phyloP scores from a whole-genome alignment of 192 early-diverging fungal species.

The Coemansia sp. region DNA sequence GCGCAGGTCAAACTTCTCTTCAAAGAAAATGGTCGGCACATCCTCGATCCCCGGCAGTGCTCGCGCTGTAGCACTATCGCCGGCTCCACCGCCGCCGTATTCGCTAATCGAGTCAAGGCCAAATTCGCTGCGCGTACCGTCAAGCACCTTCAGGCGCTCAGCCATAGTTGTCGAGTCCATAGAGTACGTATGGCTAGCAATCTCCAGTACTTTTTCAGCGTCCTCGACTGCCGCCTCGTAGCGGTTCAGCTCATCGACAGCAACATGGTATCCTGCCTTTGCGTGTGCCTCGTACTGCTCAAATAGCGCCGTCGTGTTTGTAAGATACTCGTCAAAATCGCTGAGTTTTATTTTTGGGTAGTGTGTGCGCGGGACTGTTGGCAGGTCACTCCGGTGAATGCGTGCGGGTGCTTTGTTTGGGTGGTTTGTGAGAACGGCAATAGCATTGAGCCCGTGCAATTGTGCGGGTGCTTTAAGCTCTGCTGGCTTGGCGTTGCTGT shows the following conservation, averaged over 20 bases:
- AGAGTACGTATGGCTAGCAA: conserved; percentile 49
- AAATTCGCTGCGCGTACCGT: conserved; percentile 55
- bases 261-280: conserved; percentile 45
- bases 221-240: conserved; percentile 53
- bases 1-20: conserved; percentile 79
- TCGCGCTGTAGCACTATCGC: conserved; percentile 5
- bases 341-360: conserved; percentile 58
- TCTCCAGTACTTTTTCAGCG: conserved; percentile 37
- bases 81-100: conserved; percentile 22
- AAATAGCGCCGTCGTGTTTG: conserved; percentile 68
- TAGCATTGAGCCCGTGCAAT: conserved; percentile 44
- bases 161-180: conserved; percentile 53
- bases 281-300: conserved; percentile 79
- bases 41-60: conserved; percentile 69
- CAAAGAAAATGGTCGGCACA: conserved; percentile 87
- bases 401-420: conserved; percentile 47
- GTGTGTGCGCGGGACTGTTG: conserved; percentile 49
- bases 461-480: background rate
- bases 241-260: conserved; percentile 51
- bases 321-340: conserved; percentile 88
- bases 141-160: conserved; percentile 47
- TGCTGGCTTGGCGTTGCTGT: background rate
- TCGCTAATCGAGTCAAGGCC: conserved; percentile 50
- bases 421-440: conserved; percentile 51
- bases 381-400: conserved; percentile 52